Evolutionary conservation across 2,329 filamentous ascomycete genomes (phyloP).

Genomic region (Calonectria multiphialidica): DNA sequence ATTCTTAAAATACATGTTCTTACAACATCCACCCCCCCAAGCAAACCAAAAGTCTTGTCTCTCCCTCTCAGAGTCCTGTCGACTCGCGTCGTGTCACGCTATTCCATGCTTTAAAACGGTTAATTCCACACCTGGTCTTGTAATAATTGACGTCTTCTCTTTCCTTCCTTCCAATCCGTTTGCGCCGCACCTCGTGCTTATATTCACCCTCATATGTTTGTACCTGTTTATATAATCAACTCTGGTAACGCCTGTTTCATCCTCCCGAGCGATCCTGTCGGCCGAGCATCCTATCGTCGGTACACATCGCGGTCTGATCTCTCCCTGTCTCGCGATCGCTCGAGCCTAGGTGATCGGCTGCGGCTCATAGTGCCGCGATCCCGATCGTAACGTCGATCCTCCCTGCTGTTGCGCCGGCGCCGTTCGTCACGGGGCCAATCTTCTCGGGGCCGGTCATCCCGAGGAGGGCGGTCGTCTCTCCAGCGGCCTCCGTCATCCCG

Average conservation of each 20-base stretch:
- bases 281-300: slow-evolving; percentile 55
- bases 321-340: slow-evolving; percentile 56
- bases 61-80: neutral
- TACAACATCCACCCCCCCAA: neutral
- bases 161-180: slow-evolving; percentile 23
- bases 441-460: slow-evolving; percentile 31
- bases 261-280: neutral
- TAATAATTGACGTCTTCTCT: slow-evolving; percentile 19
- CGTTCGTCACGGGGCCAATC: slow-evolving; percentile 40
- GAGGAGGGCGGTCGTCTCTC: slow-evolving; percentile 48
- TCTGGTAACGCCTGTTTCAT: slow-evolving; percentile 33
- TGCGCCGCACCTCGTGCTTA: slow-evolving; percentile 29
- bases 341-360: slow-evolving; percentile 53
- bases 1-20: slow-evolving; percentile 8
- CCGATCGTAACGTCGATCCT: slow-evolving; percentile 55
- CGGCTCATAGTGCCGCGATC: slow-evolving; percentile 56
- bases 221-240: slow-evolving; percentile 16
- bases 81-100: neutral
- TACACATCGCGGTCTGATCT: slow-evolving; percentile 63
- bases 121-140: slow-evolving; percentile 26
- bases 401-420: slow-evolving; percentile 48
- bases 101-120: neutral
- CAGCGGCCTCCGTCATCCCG: slow-evolving; percentile 50
- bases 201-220: slow-evolving; percentile 25
- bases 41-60: neutral